Percentiles rank a stretch among this genome's conserved stretches.
phyloP scores from a whole-genome alignment of 768 basidiomycete species.

The Amanita polypyramis region DNA sequence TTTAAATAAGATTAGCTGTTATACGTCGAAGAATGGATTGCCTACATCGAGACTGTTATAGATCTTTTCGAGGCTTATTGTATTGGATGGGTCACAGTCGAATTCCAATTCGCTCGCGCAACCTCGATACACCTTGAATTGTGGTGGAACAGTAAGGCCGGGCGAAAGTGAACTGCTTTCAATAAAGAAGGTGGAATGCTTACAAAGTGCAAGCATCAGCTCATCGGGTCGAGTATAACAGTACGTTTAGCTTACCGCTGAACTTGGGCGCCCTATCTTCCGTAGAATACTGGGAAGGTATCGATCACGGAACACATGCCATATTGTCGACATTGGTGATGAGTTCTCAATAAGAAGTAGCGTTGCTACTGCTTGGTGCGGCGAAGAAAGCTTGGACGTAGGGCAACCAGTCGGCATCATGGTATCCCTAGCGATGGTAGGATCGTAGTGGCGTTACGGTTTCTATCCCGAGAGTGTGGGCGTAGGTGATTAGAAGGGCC shows the following conservation, averaged over 20 bases:
- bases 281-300: conserved; percentile 34
- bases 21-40: not conserved
- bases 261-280: conserved; percentile 27
- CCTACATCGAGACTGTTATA: conserved; percentile 35
- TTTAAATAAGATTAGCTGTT: not conserved
- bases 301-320: conserved; percentile 39
- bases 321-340: conserved; percentile 28
- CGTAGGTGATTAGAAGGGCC: conserved; percentile 3
- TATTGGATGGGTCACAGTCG: conserved; percentile 22
- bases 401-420: conserved; percentile 14
- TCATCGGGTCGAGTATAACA: not conserved
- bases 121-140: conserved; percentile 28
- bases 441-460: conserved; percentile 6
- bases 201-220: not conserved
- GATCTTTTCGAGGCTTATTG: conserved; percentile 33
- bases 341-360: conserved; percentile 51
- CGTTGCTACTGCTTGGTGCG: conserved; percentile 25
- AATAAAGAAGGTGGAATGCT: conserved; percentile 14
- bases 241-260: conserved; percentile 25
- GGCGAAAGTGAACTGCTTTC: conserved; percentile 28
- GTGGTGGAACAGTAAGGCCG: conserved; percentile 22
- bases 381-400: conserved; percentile 14
- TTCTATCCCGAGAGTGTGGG: conserved; percentile 5
- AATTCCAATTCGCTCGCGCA: conserved; percentile 32
- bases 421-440: conserved; percentile 5